Conservation (phyloP, 2,329 filamentous ascomycete genomes). For the Dryadomyces quercivorus region DNA sequence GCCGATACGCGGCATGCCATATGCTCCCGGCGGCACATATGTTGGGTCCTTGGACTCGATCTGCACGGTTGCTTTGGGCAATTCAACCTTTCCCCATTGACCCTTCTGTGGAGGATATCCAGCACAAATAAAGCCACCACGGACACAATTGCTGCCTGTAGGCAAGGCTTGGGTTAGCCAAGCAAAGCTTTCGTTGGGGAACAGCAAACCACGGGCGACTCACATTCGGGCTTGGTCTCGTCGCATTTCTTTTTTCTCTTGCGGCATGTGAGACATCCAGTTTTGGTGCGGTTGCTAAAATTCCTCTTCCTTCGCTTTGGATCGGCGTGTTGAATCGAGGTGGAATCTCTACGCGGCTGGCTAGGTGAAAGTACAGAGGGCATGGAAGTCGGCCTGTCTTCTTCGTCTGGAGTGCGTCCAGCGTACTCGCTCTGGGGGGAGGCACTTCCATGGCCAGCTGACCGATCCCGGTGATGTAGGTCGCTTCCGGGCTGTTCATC, state of each 20-base stretch:
- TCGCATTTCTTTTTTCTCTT: constrained; percentile 97
- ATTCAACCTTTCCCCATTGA: constrained; percentile 68
- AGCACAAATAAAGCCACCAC: constrained; percentile 81
- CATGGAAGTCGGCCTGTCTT: constrained; percentile 32
- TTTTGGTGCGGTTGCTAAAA: constrained; percentile 94
- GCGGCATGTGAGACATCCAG: constrained; percentile 85
- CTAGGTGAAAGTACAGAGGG: constrained; percentile 31
- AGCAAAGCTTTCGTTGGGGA: constrained; percentile 1
- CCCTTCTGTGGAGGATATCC: constrained; percentile 77
- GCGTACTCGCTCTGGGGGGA: constrained; percentile 36
- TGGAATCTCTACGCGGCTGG: constrained; percentile 30
- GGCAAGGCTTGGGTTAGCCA: constrained; percentile 2
- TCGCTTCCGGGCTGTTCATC: constrained; percentile 38
- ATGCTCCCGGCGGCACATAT: constrained; percentile 49
- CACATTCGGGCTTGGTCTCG: constrained; percentile 85
- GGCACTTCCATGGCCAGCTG: constrained; percentile 20
- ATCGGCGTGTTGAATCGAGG: constrained; percentile 39
- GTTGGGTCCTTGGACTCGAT: constrained; percentile 72
- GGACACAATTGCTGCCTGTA: constrained; percentile 74
- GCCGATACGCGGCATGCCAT: constrained; percentile 33
- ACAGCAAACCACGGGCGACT: constrained; percentile 23
- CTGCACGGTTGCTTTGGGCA: constrained; percentile 53
- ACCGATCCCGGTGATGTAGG: constrained; percentile 13
- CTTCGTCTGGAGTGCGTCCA: constrained; percentile 41
- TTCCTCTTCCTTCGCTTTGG: constrained; percentile 63